A percentile compares a stretch with the other conserved stretches of the same genome.
phyloP scores from a whole-genome alignment of 306 rosid genomes.

The Trifolium subterraneum region DNA sequence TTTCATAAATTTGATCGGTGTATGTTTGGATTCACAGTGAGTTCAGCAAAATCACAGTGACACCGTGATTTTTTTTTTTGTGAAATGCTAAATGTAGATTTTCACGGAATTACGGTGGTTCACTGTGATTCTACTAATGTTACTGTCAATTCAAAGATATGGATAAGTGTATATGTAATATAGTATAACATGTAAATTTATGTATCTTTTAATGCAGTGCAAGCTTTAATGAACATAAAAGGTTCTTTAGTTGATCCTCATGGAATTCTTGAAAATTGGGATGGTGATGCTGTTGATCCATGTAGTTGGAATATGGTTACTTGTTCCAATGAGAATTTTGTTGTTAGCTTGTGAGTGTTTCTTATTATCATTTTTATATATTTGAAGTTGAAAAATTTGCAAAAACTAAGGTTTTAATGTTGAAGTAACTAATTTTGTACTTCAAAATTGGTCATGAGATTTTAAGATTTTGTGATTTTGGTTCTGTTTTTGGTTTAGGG shows the following conservation, averaged over 20 bases:
- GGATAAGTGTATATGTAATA: background rate
- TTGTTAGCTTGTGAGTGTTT: conserved; percentile 77
- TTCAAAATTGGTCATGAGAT: no score
- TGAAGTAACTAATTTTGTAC: no score
- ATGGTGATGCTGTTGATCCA: conserved; percentile 92
- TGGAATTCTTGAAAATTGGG: conserved; percentile 93
- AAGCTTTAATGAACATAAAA: conserved; percentile 88
- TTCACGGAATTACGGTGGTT: background rate
- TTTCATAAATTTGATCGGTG: background rate
- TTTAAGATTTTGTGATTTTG: conserved; percentile 34
- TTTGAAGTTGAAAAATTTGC: conserved; percentile 42
- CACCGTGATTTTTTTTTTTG: no score
- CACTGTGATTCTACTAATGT: background rate
- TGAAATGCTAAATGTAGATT: no score
- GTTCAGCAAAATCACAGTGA: no score
- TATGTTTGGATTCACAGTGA: background rate
- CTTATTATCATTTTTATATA: conserved; percentile 44
- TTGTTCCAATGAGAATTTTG: conserved; percentile 80
- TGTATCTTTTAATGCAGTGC: conserved; percentile 60
- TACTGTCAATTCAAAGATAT: background rate
- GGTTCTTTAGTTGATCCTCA: conserved; percentile 80
- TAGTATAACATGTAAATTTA: background rate
- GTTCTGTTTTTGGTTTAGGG: conserved; percentile 59
- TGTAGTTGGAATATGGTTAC: conserved; percentile 99
- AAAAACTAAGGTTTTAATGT: background rate